Conservation (phyloP, 768 basidiomycete species). For the Symmetrospora coprosmae region DNA sequence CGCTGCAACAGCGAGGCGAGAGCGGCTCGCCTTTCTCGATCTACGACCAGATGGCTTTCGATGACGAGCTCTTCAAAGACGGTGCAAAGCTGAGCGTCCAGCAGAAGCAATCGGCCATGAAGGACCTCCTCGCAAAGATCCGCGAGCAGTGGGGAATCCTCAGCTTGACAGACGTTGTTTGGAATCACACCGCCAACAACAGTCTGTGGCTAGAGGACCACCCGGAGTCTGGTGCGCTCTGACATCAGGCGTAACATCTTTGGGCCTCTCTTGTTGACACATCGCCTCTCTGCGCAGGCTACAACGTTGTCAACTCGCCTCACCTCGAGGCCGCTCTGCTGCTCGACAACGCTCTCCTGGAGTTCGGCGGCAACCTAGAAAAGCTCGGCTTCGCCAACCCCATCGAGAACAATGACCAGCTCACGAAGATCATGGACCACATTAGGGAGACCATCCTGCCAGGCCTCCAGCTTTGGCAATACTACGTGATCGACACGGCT, state of each 20-base stretch:
- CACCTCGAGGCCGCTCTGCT: slow-evolving; percentile 85
- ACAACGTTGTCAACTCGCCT: slow-evolving; percentile 74
- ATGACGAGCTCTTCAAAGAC: slow-evolving; percentile 52
- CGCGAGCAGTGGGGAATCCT: slow-evolving; percentile 75
- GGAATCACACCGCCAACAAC: slow-evolving; percentile 94
- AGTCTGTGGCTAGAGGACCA: slow-evolving; percentile 81
- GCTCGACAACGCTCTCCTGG: slow-evolving; percentile 69
- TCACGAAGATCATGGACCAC: slow-evolving; percentile 52
- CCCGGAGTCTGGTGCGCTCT: slow-evolving; percentile 71
- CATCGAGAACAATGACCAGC: slow-evolving; percentile 53
- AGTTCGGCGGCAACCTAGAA: slow-evolving; percentile 57
- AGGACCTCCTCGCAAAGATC: slow-evolving; percentile 48
- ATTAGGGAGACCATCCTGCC: slow-evolving; percentile 50
- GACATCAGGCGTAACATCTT: too few relatives aligned
- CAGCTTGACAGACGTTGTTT: slow-evolving; percentile 82
- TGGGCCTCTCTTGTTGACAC: too few relatives aligned
- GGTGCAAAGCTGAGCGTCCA: slow-evolving; percentile 24
- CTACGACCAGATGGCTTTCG: slow-evolving; percentile 68
- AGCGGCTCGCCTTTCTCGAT: slow-evolving; percentile 90
- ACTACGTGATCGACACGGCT: slow-evolving; percentile 68
- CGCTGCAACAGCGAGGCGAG: slow-evolving; percentile 76
- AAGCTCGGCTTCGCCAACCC: slow-evolving; percentile 56
- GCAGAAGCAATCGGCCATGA: slow-evolving; percentile 35
- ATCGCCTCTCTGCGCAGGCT: slow-evolving; percentile 46
- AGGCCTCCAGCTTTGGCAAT: slow-evolving; percentile 69